Conservation (phyloP, 371 early-diverging fungal species). For the Entomophthora muscae region DNA sequence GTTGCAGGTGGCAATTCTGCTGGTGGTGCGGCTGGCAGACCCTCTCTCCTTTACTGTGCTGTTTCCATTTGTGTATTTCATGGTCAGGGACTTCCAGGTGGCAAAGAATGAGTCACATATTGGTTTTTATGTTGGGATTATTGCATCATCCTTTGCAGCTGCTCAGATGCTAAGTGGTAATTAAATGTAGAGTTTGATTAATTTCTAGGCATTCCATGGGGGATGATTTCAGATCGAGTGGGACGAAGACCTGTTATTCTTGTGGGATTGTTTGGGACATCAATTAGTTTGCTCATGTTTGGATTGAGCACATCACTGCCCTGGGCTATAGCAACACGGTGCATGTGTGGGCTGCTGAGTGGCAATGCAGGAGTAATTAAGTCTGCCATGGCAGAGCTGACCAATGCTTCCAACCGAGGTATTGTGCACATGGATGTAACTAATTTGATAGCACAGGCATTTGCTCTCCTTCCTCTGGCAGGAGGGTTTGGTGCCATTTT, state of each 20-base stretch:
- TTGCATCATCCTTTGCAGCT: constrained; percentile 38
- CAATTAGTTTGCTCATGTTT: constrained; percentile 47
- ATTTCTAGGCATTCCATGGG: constrained; percentile 20
- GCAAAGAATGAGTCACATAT: constrained; percentile 28
- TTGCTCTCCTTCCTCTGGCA: background rate
- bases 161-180: constrained; percentile 34
- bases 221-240: constrained; percentile 29
- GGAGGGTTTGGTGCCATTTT: constrained; percentile 11
- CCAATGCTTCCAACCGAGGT: constrained; percentile 55
- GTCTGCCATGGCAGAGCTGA: constrained; percentile 67
- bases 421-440: background rate
- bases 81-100: constrained; percentile 36
- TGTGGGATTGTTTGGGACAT: constrained; percentile 54
- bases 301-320: constrained; percentile 44
- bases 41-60: constrained; percentile 35
- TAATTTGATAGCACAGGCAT: background rate
- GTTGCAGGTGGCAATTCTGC: constrained; percentile 31
- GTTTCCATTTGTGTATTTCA: constrained; percentile 42
- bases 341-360: constrained; percentile 58
- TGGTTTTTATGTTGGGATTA: constrained; percentile 40
- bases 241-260: constrained; percentile 70
- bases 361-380: constrained; percentile 72
- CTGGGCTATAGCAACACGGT: constrained; percentile 44
- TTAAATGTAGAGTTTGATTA: background rate
- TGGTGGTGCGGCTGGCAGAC: constrained; percentile 35